Percentiles rank a stretch among this genome's conserved stretches.
These are phyloP conservation scores for Gaeumannomyces sp. DNA, from an alignment of 2,329 filamentous ascomycete genomes.

Conservation along the genomic window DNA sequence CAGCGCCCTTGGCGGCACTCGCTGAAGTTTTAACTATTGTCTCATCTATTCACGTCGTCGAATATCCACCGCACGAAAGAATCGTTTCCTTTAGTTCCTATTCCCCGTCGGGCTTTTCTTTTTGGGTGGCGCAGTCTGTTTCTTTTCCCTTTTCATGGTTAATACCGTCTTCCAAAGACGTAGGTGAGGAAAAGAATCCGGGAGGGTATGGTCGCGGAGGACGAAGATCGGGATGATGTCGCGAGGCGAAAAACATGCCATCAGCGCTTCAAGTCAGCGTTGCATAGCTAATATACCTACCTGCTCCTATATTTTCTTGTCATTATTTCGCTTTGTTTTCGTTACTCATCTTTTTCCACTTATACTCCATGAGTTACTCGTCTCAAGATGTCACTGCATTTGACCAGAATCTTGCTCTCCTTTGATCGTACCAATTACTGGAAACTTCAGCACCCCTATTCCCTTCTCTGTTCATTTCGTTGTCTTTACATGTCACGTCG, in stretches of 20 bases:
- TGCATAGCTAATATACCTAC: conserved; percentile 5
- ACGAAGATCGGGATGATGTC: not conserved
- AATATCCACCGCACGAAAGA: not conserved
- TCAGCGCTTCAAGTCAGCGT: not conserved
- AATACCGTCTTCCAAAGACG: not conserved
- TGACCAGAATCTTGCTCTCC: not conserved
- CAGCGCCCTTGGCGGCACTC: conserved; percentile 53
- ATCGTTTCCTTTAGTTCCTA: not conserved
- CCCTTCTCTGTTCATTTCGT: not conserved
- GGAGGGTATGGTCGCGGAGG: not conserved
- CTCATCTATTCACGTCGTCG: not conserved
- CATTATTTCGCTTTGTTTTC: not conserved
- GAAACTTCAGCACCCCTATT: not conserved
- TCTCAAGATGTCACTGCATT: not conserved
- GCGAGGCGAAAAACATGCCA: not conserved
- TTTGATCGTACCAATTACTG: not conserved
- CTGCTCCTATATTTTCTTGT: not conserved
- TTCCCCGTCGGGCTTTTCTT: not conserved
- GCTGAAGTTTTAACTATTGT: conserved; percentile 22
- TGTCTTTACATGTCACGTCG: not conserved
- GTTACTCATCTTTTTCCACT: not conserved
- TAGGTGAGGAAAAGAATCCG: not conserved
- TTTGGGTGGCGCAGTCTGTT: not conserved
- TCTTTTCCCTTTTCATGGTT: not conserved
- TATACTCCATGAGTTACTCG: not conserved